Evolutionary conservation across 768 basidiomycete species (phyloP).

Genomic region (Psilocybe azurescens): DNA sequence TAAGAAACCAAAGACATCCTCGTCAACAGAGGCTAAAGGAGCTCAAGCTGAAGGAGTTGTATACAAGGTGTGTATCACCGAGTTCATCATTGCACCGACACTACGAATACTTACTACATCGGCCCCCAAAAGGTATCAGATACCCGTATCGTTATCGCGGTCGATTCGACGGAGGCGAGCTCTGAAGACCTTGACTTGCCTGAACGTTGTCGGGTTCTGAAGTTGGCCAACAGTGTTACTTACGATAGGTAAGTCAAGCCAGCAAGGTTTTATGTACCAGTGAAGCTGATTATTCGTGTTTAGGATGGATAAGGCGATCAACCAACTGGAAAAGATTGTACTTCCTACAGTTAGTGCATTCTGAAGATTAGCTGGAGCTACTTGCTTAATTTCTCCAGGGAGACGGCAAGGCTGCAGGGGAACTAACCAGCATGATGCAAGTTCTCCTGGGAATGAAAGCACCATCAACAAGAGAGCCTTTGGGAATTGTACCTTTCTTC

Average conservation of each 20-base stretch:
- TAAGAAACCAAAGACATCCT: conserved; percentile 50
- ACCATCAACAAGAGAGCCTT: conserved; percentile 43
- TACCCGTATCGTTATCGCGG: conserved; percentile 79
- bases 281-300: not conserved
- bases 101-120: not conserved
- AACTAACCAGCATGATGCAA: conserved; percentile 58
- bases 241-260: conserved; percentile 68
- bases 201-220: conserved; percentile 83
- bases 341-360: conserved; percentile 25
- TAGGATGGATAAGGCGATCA: conserved; percentile 89
- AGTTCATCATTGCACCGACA: too few species aligned
- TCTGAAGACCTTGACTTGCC: conserved; percentile 79
- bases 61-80: conserved; percentile 62
- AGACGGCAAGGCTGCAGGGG: conserved; percentile 47
- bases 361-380: not conserved
- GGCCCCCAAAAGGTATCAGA: conserved; percentile 66
- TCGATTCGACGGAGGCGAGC: conserved; percentile 65
- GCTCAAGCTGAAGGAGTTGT: conserved; percentile 78
- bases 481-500: conserved; percentile 63
- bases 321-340: conserved; percentile 54
- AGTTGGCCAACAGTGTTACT: conserved; percentile 91
- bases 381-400: conserved; percentile 27
- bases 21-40: conserved; percentile 42
- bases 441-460: conserved; percentile 73
- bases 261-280: not conserved